Evolutionary conservation across 164 flowering plant species (phyloP), one percentile per base, ranked within the genome.

Genomic region (Cinnamomum micranthum): DNA sequence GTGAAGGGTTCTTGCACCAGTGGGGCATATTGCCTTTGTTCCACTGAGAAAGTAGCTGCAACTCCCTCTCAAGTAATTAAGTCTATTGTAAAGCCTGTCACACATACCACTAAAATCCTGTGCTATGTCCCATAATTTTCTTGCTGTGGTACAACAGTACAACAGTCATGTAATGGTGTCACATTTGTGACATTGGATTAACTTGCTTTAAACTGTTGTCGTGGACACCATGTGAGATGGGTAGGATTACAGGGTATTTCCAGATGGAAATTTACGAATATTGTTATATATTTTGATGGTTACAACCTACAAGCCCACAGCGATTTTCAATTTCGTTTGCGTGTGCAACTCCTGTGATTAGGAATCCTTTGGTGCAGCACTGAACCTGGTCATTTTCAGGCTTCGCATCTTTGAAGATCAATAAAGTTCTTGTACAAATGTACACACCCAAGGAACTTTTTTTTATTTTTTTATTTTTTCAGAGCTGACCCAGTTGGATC

Each of bases 1-100:
- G 97, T 1, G 82, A 93, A 78, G 98, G 99, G 2, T 83, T 95
- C 75, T 82, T 95, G 78, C 98, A 95, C 80, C 96, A 92, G 75
- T 91, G 92, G 97, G 97, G 97, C 22, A 81, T 92, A 47, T 85
- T 91, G 77, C 97, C 98, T 2, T 82, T 82, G 77, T 80, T 80
- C 71, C 93, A 27, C 58, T 92, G 84, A 89, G 62, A 83, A 86
- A 28, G 69, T 11, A 31, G 69, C 74, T 31, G 51, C 66, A 52
- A 69, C 24, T 63, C 65, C 55, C 47, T 28, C 52, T 50, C 47
- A 17, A 12, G 35, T 50, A 68, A 50, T 22, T 69, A 6, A 23
- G 69, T 58, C 65, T 64, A 64, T 12, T 24, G 65, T 47, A 55
- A 55, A 20, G 60, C n/a, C n/a, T 15, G n/a, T 55, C 60, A 55